Evolutionary conservation across 2,329 filamentous ascomycete genomes (phyloP), one percentile per base, ranked within the genome.

Genomic region (Aspergillus candidus): DNA sequence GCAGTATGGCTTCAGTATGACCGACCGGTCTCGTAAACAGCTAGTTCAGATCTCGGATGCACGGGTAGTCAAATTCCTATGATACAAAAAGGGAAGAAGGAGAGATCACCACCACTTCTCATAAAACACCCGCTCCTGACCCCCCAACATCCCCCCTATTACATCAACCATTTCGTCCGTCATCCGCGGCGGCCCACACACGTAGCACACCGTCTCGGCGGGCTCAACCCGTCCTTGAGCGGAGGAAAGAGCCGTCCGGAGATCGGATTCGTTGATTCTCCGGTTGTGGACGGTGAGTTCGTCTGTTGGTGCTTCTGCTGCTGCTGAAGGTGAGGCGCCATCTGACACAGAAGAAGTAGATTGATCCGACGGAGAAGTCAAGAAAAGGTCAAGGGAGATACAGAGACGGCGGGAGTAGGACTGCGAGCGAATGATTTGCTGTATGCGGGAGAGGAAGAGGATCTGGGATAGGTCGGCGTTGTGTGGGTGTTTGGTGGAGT

Each of bases 101-200:
- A 18, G 38, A 30, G 3, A 32, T 13, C 14, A 37, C 80, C 80
- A 84, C 80, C 80, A 84, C 53, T 77, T 82, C 63, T 83, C 80
- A 48, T 68, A 76, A 47, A 82, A 62, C 3, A 84, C 73, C 38
- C 71, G 70, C 40, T 70, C 60, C 22, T 67, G 55, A 8, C 71
- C 63, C 55, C 69, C 71, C 14, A 74, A 64, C 2, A 65, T 50
- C 1, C 46, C 51, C 32, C 56, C 57, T 8, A 71, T 54, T 12
- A 58, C 47, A 14, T 68, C 63, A 1, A 83, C 78, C 52, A 85
- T 74, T 39, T 76, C 72, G 59, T 88, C 84, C 1, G 82, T 86
- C 83, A 87, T 87, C 3, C 55, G 54, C 10, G 80, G 81, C 11
- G 83, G 76, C 1, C 84, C 84, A 56, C 84, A 88, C 0, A 88